Evolutionary conservation across 352 stramenopile species (phyloP).

Genomic region (Pythium periplocum): DNA sequence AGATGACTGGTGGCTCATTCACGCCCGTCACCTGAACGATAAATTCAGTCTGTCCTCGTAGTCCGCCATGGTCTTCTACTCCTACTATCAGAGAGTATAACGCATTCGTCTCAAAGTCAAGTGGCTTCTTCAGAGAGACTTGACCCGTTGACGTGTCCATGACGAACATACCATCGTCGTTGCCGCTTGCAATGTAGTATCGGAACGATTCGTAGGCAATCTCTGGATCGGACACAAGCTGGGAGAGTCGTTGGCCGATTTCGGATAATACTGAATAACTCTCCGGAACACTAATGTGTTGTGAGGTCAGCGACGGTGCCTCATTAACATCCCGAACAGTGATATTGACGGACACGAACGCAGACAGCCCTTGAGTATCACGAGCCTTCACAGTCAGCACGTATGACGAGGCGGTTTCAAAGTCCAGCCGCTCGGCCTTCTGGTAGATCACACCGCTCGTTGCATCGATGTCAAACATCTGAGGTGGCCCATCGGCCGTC

Average conservation of each 20-base stretch:
- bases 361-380: conserved; percentile 12
- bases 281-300: conserved; percentile 19
- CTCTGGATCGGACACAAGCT: conserved; percentile 17
- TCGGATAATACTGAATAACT: not conserved
- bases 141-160: conserved; percentile 14
- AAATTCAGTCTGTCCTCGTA: conserved; percentile 10
- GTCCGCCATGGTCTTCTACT: conserved; percentile 28
- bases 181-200: conserved; percentile 15
- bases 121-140: not conserved
- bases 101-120: conserved; percentile 13
- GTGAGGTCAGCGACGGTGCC: conserved; percentile 11
- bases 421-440: conserved; percentile 25
- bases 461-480: conserved; percentile 35
- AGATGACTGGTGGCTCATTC: conserved; percentile 18
- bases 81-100: conserved; percentile 17
- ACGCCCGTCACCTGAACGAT: conserved; percentile 15
- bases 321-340: conserved; percentile 31
- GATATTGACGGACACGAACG: conserved; percentile 13
- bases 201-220: conserved; percentile 7
- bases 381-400: conserved; percentile 13
- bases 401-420: conserved; percentile 17
- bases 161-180: conserved; percentile 5
- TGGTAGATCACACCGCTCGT: conserved; percentile 34
- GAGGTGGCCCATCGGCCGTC: conserved; percentile 8
- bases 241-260: conserved; percentile 1